Percentiles rank a stretch among this genome's conserved stretches.
Conservation (phyloP, 2,329 filamentous ascomycete species). For the Fusarium sp. region DNA sequence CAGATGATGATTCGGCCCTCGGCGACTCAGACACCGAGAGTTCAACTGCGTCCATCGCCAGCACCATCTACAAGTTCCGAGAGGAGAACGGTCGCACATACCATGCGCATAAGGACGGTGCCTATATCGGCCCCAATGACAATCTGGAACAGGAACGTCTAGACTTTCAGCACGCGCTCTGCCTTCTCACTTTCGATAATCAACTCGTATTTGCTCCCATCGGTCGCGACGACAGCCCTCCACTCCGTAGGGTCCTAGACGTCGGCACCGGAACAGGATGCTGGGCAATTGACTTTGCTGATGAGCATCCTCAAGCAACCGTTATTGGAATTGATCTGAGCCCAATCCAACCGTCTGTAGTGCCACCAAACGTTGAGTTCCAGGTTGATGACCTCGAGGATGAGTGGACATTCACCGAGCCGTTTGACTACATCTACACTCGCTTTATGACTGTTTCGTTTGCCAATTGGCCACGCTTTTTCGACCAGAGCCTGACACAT, state of each 20-base stretch:
- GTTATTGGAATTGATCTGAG: conserved; percentile 41
- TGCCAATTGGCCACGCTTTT: conserved; percentile 37
- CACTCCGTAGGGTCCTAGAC: conserved; percentile 41
- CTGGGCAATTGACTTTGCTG: conserved; percentile 48
- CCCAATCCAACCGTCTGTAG: conserved; percentile 38
- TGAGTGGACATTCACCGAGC: conserved; percentile 39
- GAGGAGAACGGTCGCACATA: conserved; percentile 49
- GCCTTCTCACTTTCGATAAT: conserved; percentile 46
- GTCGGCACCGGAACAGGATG: conserved; percentile 45
- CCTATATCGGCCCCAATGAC: conserved; percentile 28
- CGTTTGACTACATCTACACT: conserved; percentile 46
- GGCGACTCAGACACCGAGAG: conserved; percentile 9
- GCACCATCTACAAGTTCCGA: conserved; percentile 40
- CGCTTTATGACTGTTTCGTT: conserved; percentile 42
- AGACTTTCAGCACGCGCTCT: conserved; percentile 44
- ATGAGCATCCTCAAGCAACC: conserved; percentile 31
- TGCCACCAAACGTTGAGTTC: conserved; percentile 45
- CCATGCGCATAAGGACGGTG: conserved; percentile 47
- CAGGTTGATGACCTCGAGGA: conserved; percentile 47
- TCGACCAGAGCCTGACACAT: conserved; percentile 40
- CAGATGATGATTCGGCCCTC: conserved; percentile 11
- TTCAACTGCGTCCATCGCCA: conserved; percentile 37
- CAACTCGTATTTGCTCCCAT: conserved; percentile 42
- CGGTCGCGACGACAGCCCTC: not conserved
- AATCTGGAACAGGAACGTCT: conserved; percentile 28